A percentile compares a stretch with the other conserved stretches of the same genome.
These are phyloP conservation scores for Coleophoma eucalyptorum DNA, from an alignment of 2,329 filamentous ascomycete genomes.

Conservation along the genomic window DNA sequence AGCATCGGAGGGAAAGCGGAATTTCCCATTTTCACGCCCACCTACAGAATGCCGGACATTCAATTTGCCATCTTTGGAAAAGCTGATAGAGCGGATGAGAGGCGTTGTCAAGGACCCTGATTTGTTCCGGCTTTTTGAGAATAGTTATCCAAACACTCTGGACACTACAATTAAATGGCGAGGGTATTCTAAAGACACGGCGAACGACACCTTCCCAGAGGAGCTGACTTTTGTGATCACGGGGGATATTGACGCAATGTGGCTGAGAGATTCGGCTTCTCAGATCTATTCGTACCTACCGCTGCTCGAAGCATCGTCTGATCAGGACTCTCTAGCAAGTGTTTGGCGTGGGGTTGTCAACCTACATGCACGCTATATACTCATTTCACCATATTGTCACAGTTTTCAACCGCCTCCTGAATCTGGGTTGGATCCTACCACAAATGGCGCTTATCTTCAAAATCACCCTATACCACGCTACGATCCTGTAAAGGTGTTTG, in stretches of 20 bases:
- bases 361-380: conserved; percentile 63
- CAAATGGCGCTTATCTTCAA: conserved; percentile 55
- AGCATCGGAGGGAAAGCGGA: conserved; percentile 55
- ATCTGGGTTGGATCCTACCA: conserved; percentile 56
- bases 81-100: conserved; percentile 68
- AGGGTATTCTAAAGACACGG: conserved; percentile 40
- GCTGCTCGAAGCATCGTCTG: conserved; percentile 51
- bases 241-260: conserved; percentile 73
- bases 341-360: conserved; percentile 70
- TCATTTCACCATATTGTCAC: conserved; percentile 79
- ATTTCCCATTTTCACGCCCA: conserved; percentile 78
- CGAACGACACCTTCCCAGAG: conserved; percentile 33
- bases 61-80: conserved; percentile 70
- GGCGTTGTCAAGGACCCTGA: conserved; percentile 71
- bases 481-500: conserved; percentile 70
- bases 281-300: conserved; percentile 68
- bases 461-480: conserved; percentile 67
- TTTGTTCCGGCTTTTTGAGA: conserved; percentile 66
- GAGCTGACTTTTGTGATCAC: conserved; percentile 59
- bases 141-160: conserved; percentile 71
- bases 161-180: conserved; percentile 70
- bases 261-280: conserved; percentile 81
- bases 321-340: conserved; percentile 57
- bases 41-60: conserved; percentile 75
- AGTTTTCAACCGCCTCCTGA: conserved; percentile 83